Evolutionary conservation across 2,329 filamentous ascomycete species (phyloP), one percentile per base, ranked within the genome.

Genomic region (Ceratocystis albifundus): DNA sequence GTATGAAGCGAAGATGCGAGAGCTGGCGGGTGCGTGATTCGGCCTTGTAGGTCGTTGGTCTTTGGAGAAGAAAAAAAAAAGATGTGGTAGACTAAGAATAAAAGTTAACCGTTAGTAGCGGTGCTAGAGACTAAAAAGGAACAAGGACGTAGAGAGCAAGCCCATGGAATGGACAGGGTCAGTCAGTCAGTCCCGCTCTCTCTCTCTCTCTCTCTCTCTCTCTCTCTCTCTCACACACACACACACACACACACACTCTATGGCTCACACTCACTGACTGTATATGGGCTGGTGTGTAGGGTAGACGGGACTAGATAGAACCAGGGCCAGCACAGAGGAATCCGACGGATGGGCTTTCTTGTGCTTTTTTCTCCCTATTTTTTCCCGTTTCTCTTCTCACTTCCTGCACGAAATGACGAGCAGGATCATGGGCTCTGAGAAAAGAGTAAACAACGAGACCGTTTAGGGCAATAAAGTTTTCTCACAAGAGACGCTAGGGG

Each of bases 401-500:
- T 30, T 28, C 5, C 55, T 36, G 55, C 55, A 59, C 2, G 55
- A 20, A 59, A 59, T 15, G 28, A 36, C 20, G 28, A 32, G 28
- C n/a, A 59, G 55, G 55, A 59, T 59, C 55, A 30, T 10, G 15
- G 28, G 17, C 55, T 17, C 3, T n/a, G 55, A 59, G 55, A 59
- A 59, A 59, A 59, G 55, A 59, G 55, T n/a, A n/a, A 32, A 59
- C 55, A 59, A 36, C 12, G n/a, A 30, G 55, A 36, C 55, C 30
- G 28, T 36, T 59, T 59, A 59, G 55, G 55, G 55, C 28, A 59
- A n/a, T 17, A 12, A 59, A 59, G 55, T 59, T 59, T 59, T 59
- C 55, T 59, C 55, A 8, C 25, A 41, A 12, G 55, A 32, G 28
- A 59, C 17, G 30, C 28, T 28, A 17, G 12, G 36, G 55, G 55